Evolutionary conservation across 768 basidiomycete species (phyloP).

Genomic region (Russula lepida): DNA sequence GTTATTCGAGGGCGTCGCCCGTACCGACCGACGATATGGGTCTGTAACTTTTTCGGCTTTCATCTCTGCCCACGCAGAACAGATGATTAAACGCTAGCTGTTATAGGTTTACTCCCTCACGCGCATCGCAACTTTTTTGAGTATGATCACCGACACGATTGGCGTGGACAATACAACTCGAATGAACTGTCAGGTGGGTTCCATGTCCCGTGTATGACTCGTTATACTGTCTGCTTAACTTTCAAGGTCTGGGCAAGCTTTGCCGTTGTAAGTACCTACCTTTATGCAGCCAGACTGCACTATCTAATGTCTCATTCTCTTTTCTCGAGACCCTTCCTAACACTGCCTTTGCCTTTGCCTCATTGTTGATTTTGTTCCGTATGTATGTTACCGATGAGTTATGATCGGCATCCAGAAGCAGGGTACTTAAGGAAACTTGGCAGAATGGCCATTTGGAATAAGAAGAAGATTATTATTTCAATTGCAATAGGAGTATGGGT

Average conservation of each 20-base stretch:
- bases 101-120: slow-evolving; percentile 16
- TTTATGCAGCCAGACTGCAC: background rate
- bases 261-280: background rate
- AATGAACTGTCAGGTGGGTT: slow-evolving; percentile 11
- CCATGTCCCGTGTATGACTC: background rate
- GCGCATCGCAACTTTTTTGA: too few species aligned
- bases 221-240: background rate
- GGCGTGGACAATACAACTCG: background rate
- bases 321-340: background rate
- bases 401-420: background rate
- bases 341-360: background rate
- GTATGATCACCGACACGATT: background rate
- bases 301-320: too few species aligned
- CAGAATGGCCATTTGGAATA: slow-evolving; percentile 3
- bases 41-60: background rate
- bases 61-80: background rate
- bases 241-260: background rate
- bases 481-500: background rate
- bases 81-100: background rate
- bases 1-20: too few species aligned
- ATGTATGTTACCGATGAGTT: background rate
- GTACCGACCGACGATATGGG: background rate
- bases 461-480: background rate
- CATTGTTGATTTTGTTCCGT: slow-evolving; percentile 1
- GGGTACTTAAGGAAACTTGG: background rate